Evolutionary conservation across 768 basidiomycete species (phyloP), one percentile per base, ranked within the genome.

Genomic region (Arthromyces matolae): DNA sequence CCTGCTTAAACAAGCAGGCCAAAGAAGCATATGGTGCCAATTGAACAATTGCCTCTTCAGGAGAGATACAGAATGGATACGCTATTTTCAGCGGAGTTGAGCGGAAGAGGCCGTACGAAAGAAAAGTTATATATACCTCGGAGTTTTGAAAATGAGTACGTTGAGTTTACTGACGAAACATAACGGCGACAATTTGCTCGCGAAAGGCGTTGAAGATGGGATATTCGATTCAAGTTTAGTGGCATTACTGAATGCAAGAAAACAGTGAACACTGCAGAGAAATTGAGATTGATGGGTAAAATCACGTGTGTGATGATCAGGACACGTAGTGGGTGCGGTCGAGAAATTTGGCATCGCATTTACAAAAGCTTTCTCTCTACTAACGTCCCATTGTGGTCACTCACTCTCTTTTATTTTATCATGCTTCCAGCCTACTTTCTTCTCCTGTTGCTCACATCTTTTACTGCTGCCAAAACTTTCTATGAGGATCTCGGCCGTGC

Each of bases 401-500:
- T 42, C 45, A 52, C 52, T 52, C 45, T 53, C 53, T 19, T 61
- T n/a, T n/a, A n/a, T n/a, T n/a, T n/a, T 50, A 70, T 48, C 50
- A 62, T 77, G 67, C 60, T 71, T 46, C 54, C 64, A 27, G 54
- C 54, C 36, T 64, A 61, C 51, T 53, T 73, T 42, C 50, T 76
- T 47, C 44, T 71, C 8, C 53, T 77, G 45, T 52, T 77, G 16
- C 45, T 76, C 25, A 62, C 65, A 28, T 59, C 68, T 37, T 53
- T 76, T 20, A 69, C 61, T 14, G 60, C 66, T 7, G 90, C 86
- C 20, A 76, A 80, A 4, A 89, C 93, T 69, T 75, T 86, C 38
- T 96, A 95, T 67, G 89, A 90, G 67, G 62, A 80, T 49, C 72
- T 95, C 51, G 92, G 90, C 57, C 68, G 90, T 93, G 64, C 70